A percentile compares a stretch with the other conserved stretches of the same genome.
These are phyloP conservation scores for Thelonectria discophora DNA, from an alignment of 2,329 filamentous ascomycete genomes.

Conservation along the genomic window DNA sequence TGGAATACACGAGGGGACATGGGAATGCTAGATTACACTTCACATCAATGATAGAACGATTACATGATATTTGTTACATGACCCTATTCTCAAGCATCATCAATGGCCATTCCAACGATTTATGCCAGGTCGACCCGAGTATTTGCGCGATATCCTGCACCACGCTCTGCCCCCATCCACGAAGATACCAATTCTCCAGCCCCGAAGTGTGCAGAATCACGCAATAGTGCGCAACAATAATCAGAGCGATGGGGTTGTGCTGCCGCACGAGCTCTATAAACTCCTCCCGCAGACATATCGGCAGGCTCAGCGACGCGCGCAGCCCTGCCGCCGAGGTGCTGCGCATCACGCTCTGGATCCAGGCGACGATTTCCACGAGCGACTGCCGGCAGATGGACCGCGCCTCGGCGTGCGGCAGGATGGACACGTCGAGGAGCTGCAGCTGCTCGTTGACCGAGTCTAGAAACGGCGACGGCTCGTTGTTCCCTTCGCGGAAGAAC, in stretches of 20 bases:
- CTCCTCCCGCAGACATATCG: constrained; percentile 22
- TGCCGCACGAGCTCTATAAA: constrained; percentile 32
- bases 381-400: constrained; percentile 15
- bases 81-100: constrained; percentile 11
- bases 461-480: constrained; percentile 15
- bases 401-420: neutral
- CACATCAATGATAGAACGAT: neutral
- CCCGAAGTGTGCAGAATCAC: constrained; percentile 27
- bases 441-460: constrained; percentile 20
- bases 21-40: too few species aligned
- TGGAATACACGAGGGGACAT: neutral
- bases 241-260: constrained; percentile 26
- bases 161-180: constrained; percentile 25
- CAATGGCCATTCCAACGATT: constrained; percentile 28
- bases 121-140: constrained; percentile 19
- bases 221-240: constrained; percentile 30
- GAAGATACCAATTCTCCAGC: constrained; percentile 26
- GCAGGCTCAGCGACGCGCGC: constrained; percentile 28
- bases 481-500: constrained; percentile 8
- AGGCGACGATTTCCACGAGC: constrained; percentile 9
- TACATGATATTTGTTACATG: neutral
- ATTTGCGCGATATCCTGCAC: constrained; percentile 17
- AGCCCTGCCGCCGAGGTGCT: constrained; percentile 11
- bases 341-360: constrained; percentile 3
- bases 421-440: constrained; percentile 18